A percentile compares a stretch with the other conserved stretches of the same genome.
Evolutionary conservation across 1,284 basidiomycete species (phyloP).

Genomic region (Cystobasidium sp.): DNA sequence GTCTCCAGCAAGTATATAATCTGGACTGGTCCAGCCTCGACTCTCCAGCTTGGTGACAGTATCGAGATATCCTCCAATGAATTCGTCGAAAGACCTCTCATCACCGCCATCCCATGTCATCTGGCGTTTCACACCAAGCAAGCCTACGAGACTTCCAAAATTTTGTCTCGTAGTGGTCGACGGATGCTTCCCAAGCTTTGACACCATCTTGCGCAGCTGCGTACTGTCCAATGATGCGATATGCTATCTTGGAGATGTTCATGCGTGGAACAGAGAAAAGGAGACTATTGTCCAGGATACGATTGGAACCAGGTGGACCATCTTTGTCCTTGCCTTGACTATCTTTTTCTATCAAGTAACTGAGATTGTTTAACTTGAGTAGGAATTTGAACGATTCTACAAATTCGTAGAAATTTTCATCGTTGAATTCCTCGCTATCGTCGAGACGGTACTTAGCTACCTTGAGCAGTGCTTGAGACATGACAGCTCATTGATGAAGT

Average conservation of each 20-base stretch:
- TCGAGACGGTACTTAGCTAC: constrained; percentile 11
- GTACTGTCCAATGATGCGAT: neutral
- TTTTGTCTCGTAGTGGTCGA: no score
- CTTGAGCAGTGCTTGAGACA: neutral
- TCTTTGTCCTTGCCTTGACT: neutral
- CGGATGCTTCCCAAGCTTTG: neutral
- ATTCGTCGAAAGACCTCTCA: constrained; percentile 3
- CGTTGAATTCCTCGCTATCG: constrained; percentile 14
- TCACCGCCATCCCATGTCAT: neutral
- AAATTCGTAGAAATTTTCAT: constrained; percentile 15
- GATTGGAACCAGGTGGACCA: no score
- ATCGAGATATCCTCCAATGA: neutral
- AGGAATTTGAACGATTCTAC: constrained; percentile 12
- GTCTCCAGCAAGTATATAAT: constrained; percentile 1
- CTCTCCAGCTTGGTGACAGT: neutral
- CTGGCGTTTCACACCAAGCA: no score
- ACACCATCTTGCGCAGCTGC: neutral
- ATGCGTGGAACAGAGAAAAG: no score
- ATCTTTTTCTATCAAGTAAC: constrained; percentile 14
- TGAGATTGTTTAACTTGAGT: constrained; percentile 8
- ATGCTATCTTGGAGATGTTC: no score
- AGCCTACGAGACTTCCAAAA: no score
- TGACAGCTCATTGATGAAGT: neutral
- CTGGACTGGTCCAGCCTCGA: neutral
- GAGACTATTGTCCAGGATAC: no score